Conservation (phyloP, 2,329 filamentous ascomycete genomes). For the Botrytis galanthina region DNA sequence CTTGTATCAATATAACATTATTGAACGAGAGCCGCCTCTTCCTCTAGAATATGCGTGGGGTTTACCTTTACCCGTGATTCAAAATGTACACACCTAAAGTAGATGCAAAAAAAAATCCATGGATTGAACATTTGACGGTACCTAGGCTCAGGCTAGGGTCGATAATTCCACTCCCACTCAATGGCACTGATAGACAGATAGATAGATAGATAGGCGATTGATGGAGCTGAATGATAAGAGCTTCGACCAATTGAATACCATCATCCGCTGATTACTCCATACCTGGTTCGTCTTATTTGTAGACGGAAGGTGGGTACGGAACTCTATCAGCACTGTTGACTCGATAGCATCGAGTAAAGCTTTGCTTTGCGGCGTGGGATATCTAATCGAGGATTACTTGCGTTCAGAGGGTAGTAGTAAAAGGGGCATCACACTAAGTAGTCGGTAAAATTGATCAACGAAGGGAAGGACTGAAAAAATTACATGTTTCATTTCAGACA, state of each 20-base stretch:
- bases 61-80: neutral
- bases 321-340: constrained; percentile 10
- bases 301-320: constrained; percentile 7
- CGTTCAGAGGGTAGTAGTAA: neutral
- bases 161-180: constrained; percentile 2
- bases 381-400: neutral
- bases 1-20: constrained; percentile 1
- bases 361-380: neutral
- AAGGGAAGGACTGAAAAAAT: neutral
- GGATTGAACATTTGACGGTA: neutral
- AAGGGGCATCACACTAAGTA: neutral
- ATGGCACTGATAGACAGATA: constrained; percentile 5
- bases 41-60: constrained; percentile 9
- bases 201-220: constrained; percentile 14
- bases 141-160: neutral
- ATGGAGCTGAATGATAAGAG: constrained; percentile 27
- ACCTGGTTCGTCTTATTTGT: neutral
- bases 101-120: neutral
- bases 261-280: neutral
- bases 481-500: neutral
- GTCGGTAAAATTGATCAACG: neutral
- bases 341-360: constrained; percentile 14
- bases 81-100: neutral
- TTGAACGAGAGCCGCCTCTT: constrained; percentile 14
- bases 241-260: constrained; percentile 24